Evolutionary conservation across 192 early-diverging fungal species (phyloP), one percentile per base, ranked within the genome.

Genomic region (Coemansia biformis): DNA sequence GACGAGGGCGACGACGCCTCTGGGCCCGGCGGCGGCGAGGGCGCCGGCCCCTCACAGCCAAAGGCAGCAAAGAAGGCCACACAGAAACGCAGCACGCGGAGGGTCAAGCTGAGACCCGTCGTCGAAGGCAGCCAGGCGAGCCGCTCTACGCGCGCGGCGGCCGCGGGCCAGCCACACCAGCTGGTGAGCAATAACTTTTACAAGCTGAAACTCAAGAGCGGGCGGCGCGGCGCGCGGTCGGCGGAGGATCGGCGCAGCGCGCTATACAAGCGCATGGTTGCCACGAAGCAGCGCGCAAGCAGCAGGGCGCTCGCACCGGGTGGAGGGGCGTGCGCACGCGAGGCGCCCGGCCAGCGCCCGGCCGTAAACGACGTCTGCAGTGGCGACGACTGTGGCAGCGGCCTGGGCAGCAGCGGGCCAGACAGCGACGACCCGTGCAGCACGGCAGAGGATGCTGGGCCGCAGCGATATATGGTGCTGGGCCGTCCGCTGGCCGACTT

Each of bases 131-230:
- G 37, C 5, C n/a, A 19, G 37, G 6, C 57, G 13, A 34, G 8
- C 21, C 43, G 39, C 13, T n/a, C 56, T 11, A 11, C 34, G 19
- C 50, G 46, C 9, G 17, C 57, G 5, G 13, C 26, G 11, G 43
- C 36, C 32, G 24, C 37, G 5, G 39, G 51, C 10, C 58, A 63
- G 5, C 55, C 66, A 1, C 43, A 54, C 10, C 58, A 63, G 5
- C 55, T 70, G 3, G 74, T 76, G 35, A 76, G 74, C 56, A 41
- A 39, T 38, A 76, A 70, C 43, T 76, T 76, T 49, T 69, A 70
- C 51, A 60, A 70, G 40, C 37, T 76, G 1, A 52, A 57, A 13
- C 40, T 70, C 13, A 59, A 57, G 32, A 17, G 54, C 17, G 33
- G 62, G 6, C 53, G 57, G 24, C 66, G 63, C 1, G 59, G 63